A percentile compares a stretch with the other conserved stretches of the same genome.
These are phyloP conservation scores for Hansfordia pulvinata DNA, from an alignment of 2,329 filamentous ascomycete species.

Conservation along the genomic window DNA sequence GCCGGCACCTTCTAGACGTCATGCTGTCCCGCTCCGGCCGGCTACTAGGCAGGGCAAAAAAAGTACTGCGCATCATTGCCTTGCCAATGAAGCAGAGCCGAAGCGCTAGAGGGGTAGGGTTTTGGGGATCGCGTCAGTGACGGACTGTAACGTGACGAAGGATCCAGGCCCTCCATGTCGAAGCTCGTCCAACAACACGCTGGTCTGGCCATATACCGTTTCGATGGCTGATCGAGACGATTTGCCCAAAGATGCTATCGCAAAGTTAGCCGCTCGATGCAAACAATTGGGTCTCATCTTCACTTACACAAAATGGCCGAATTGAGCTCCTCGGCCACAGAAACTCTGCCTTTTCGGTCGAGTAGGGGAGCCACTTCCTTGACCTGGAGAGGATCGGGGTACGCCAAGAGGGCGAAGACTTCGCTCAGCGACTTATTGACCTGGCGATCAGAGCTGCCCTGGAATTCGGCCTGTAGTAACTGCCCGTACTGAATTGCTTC, in stretches of 20 bases:
- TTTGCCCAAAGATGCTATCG: conserved; percentile 73
- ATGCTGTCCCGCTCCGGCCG: too few species aligned
- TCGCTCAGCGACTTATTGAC: conserved; percentile 64
- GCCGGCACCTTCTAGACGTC: too few species aligned
- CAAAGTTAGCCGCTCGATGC: conserved; percentile 4
- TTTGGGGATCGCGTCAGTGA: conserved; percentile 32
- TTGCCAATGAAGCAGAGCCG: too few species aligned
- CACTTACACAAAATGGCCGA: conserved; percentile 75
- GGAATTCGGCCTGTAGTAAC: conserved; percentile 64
- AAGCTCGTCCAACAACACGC: conserved; percentile 71
- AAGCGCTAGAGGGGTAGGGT: conserved; percentile 20
- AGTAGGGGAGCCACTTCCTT: conserved; percentile 64
- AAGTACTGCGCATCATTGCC: too few species aligned
- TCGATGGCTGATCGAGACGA: conserved; percentile 79
- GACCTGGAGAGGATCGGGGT: conserved; percentile 65
- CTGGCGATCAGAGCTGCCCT: conserved; percentile 54
- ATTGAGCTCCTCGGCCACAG: conserved; percentile 87
- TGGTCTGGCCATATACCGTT: conserved; percentile 73
- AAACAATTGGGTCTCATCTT: conserved; percentile 2
- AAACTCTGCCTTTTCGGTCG: conserved; percentile 58
- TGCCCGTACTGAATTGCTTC: conserved; percentile 71
- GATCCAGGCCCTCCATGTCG: conserved; percentile 69
- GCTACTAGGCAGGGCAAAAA: too few species aligned
- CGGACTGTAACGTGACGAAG: conserved; percentile 53
- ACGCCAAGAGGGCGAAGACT: conserved; percentile 81